Conservation (phyloP, 2,329 filamentous ascomycete genomes). For the Aspergillus pseudoglaucus region DNA sequence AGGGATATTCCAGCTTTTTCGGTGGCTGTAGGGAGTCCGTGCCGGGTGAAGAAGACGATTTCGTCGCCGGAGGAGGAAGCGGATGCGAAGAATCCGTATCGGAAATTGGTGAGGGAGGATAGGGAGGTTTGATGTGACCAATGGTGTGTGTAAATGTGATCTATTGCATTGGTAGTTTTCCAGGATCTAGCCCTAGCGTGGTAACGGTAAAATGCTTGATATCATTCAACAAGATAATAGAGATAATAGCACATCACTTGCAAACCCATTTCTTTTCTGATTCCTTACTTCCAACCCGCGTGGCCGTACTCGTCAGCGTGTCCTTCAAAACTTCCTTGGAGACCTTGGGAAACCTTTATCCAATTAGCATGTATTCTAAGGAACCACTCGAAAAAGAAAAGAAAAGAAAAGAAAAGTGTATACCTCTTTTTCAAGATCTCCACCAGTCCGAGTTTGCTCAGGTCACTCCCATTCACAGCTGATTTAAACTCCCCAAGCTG, state of each 20-base stretch:
- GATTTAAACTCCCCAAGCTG: constrained; percentile 62
- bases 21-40: constrained; percentile 22
- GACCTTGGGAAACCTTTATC: constrained; percentile 57
- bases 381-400: not conserved
- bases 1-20: constrained; percentile 28
- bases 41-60: constrained; percentile 18
- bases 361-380: constrained; percentile 1
- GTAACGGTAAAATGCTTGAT: no score
- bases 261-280: constrained; percentile 61
- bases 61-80: constrained; percentile 16
- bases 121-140: no score
- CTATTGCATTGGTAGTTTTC: no score
- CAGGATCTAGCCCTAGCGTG: no score
- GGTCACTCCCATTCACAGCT: constrained; percentile 61
- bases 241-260: constrained; percentile 21
- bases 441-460: constrained; percentile 67
- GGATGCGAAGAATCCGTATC: constrained; percentile 17
- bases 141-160: no score
- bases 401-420: no score
- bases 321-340: constrained; percentile 65
- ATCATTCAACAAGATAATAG: no score
- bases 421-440: constrained; percentile 67
- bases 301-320: constrained; percentile 61
- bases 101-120: constrained; percentile 7
- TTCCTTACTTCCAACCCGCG: constrained; percentile 55